A percentile compares a stretch with the other conserved stretches of the same genome.
phyloP scores from a whole-genome alignment of 73 alveolate species.

The Tetrahymena elliotti region DNA sequence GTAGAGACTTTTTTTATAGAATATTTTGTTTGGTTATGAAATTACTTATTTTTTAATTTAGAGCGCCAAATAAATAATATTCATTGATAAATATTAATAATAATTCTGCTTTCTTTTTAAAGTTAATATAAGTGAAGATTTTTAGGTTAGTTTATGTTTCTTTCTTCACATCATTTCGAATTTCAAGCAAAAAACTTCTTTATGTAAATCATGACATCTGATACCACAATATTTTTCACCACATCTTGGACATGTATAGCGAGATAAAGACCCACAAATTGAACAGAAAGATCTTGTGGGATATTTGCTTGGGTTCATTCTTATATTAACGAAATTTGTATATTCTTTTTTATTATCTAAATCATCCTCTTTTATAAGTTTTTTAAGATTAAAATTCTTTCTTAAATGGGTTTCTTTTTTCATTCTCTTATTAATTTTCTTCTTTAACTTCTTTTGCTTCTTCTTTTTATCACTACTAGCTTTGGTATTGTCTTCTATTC shows the following conservation, averaged over 20 bases:
- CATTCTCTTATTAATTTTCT: conserved; percentile 6
- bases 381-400: conserved; percentile 43
- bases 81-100: background rate
- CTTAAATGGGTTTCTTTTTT: background rate
- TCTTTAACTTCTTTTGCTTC: conserved; percentile 30
- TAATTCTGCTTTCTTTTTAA: background rate
- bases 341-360: conserved; percentile 30
- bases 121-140: background rate
- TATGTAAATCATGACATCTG: conserved; percentile 52
- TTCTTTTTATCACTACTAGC: conserved; percentile 38
- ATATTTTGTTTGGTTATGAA: too few species aligned
- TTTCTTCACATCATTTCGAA: conserved; percentile 20
- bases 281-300: conserved; percentile 64
- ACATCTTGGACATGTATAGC: conserved; percentile 62
- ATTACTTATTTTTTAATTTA: background rate
- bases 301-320: conserved; percentile 48
- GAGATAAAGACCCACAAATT: conserved; percentile 56
- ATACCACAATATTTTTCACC: conserved; percentile 57
- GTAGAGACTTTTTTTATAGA: background rate
- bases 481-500: conserved; percentile 16
- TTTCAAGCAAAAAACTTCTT: conserved; percentile 61
- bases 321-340: conserved; percentile 41
- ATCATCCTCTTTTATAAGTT: conserved; percentile 51
- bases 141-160: too few species aligned
- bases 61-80: background rate